These are phyloP conservation scores for Huntiella abstrusa DNA, from an alignment of 2,329 filamentous ascomycete species.

Conservation along the genomic window DNA sequence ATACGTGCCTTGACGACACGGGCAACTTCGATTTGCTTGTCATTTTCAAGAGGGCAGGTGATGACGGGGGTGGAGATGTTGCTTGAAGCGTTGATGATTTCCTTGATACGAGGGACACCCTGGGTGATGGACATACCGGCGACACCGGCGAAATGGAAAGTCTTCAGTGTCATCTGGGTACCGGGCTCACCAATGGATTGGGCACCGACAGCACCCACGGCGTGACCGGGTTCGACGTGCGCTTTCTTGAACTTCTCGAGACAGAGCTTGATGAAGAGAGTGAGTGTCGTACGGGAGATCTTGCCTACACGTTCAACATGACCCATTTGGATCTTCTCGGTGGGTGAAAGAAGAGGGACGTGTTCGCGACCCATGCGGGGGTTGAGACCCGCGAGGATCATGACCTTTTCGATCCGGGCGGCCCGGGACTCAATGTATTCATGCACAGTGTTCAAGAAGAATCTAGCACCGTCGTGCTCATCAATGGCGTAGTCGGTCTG, in stretches of 20 bases:
- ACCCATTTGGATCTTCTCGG: constrained; percentile 16
- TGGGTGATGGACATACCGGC: constrained; percentile 99
- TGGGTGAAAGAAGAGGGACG: constrained; percentile 8
- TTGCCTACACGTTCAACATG: constrained; percentile 60
- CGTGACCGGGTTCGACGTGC: constrained; percentile 83
- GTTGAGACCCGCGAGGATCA: constrained; percentile 29
- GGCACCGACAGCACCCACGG: constrained; percentile 86
- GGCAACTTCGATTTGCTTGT: constrained; percentile 57
- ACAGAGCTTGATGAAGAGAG: constrained; percentile 62
- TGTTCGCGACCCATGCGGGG: constrained; percentile 16
- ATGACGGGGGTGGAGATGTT: constrained; percentile 89
- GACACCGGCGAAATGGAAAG: constrained; percentile 99
- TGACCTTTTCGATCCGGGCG: constrained; percentile 36
- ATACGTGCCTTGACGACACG: constrained; percentile 82
- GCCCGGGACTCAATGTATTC: constrained; percentile 48
- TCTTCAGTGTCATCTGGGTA: constrained; percentile 98
- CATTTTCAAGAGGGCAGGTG: constrained; percentile 63
- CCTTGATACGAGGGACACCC: constrained; percentile 98
- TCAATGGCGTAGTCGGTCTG: constrained; percentile 50
- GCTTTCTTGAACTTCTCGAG: constrained; percentile 80
- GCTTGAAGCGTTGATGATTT: constrained; percentile 98
- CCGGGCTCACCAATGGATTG: constrained; percentile 97
- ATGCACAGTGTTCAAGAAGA: constrained; percentile 63
- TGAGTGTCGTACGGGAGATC: constrained; percentile 55
- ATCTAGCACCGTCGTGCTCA: constrained; percentile 63